These are phyloP conservation scores for Claviceps humidiphila DNA, from an alignment of 2,329 filamentous ascomycete species.

Conservation along the genomic window DNA sequence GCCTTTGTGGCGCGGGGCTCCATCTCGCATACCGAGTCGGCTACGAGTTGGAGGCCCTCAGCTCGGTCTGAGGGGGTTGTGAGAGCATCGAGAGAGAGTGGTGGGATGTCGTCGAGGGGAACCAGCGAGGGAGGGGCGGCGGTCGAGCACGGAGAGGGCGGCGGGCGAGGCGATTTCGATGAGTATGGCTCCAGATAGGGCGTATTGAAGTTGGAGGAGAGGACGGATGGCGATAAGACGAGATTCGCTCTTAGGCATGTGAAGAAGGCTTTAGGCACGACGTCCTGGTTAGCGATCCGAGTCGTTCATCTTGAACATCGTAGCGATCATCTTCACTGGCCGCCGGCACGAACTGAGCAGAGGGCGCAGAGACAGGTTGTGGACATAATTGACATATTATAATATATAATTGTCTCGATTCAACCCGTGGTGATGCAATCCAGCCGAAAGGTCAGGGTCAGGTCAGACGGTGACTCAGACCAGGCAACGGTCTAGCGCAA, in stretches of 20 bases:
- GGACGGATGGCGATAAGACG: conserved; percentile 47
- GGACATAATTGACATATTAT: not conserved
- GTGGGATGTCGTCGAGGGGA: conserved; percentile 38
- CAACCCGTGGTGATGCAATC: not conserved
- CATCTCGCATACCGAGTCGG: conserved; percentile 74
- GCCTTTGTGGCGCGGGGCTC: conserved; percentile 51
- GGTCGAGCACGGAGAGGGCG: conserved; percentile 42
- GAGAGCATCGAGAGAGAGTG: conserved; percentile 48
- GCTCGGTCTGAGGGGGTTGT: conserved; percentile 45
- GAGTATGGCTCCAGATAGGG: conserved; percentile 44
- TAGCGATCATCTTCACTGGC: not conserved
- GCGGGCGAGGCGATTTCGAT: conserved; percentile 20
- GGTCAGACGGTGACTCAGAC: no score
- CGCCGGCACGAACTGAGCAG: not conserved
- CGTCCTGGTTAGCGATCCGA: not conserved
- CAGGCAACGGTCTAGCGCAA: not conserved
- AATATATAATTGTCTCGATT: no score
- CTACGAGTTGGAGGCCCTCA: conserved; percentile 57
- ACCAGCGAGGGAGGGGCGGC: conserved; percentile 26
- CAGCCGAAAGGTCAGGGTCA: not conserved
- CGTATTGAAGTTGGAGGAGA: conserved; percentile 52
- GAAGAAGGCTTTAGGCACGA: conserved; percentile 56
- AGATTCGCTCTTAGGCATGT: conserved; percentile 71
- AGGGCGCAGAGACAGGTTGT: not conserved
- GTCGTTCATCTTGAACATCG: not conserved